phyloP scores from a whole-genome alignment of 1,284 basidiomycete genomes.

The Melampsora americana region DNA sequence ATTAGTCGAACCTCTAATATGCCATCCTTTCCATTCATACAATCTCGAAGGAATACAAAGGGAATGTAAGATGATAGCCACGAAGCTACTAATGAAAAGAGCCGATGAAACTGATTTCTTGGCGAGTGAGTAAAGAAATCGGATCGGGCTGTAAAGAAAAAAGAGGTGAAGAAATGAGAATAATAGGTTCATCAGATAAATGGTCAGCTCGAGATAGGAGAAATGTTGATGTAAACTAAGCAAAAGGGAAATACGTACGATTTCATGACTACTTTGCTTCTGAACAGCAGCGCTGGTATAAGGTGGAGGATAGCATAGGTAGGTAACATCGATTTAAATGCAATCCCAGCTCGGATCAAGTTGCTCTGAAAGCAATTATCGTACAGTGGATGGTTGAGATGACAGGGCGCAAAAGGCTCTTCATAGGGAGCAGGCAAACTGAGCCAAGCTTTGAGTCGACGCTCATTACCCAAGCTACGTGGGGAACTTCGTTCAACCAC shows the following conservation, averaged over 20 bases:
- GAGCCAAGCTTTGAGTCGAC: conserved; percentile 32
- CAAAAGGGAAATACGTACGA: conserved; percentile 19
- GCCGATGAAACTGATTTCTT: conserved; percentile 33
- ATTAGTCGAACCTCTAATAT: conserved; percentile 9
- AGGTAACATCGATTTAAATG: conserved; percentile 41
- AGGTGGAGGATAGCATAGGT: conserved; percentile 42
- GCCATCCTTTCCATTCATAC: conserved; percentile 8
- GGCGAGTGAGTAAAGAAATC: conserved; percentile 32
- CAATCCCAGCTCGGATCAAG: conserved; percentile 20
- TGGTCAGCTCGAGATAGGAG: not conserved
- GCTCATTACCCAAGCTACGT: conserved; percentile 11
- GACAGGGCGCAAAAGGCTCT: conserved; percentile 32
- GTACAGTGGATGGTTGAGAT: conserved; percentile 33
- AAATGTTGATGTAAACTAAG: not conserved
- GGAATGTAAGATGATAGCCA: conserved; percentile 37
- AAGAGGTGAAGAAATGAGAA: not conserved
- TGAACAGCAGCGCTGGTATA: conserved; percentile 41
- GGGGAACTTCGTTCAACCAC: conserved; percentile 15
- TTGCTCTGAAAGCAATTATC: conserved; percentile 42
- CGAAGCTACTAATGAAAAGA: conserved; percentile 31
- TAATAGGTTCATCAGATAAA: not conserved
- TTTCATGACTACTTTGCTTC: conserved; percentile 43
- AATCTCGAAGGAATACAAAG: conserved; percentile 41
- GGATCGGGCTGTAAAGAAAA: not conserved
- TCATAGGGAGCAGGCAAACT: conserved; percentile 12